Evolutionary conservation across 2,329 filamentous ascomycete genomes (phyloP).

Genomic region (Chrysosporium queenslandicum): DNA sequence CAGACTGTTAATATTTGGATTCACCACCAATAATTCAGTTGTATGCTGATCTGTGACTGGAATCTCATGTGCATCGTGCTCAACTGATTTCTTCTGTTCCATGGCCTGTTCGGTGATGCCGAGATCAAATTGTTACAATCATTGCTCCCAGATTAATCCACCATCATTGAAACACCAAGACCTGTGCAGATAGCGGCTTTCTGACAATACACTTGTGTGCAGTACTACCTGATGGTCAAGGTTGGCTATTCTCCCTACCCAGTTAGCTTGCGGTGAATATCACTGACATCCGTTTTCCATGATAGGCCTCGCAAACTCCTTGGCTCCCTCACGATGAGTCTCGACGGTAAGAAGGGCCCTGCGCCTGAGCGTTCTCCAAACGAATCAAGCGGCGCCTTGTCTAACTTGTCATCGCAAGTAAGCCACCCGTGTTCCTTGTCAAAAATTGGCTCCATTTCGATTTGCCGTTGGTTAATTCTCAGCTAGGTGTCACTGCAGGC

Average conservation of each 20-base stretch:
- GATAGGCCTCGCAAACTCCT: neutral
- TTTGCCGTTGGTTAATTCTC: neutral
- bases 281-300: neutral
- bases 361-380: slow-evolving; percentile 5
- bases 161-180: neutral
- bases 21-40: neutral
- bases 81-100: neutral
- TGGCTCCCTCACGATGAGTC: slow-evolving; percentile 13
- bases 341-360: slow-evolving; percentile 11
- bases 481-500: neutral
- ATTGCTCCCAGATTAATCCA: neutral
- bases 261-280: neutral
- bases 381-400: neutral
- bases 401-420: slow-evolving; percentile 7
- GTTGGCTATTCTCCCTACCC: neutral
- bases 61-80: neutral
- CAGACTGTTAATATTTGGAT: neutral
- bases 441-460: neutral
- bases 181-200: neutral
- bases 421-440: neutral
- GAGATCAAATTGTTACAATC: neutral
- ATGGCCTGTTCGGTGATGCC: slow-evolving; percentile 10
- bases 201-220: neutral
- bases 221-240: slow-evolving; percentile 1
- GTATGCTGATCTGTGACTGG: neutral